phyloP scores from a whole-genome alignment of 192 early-diverging fungal genomes.

The Spizellomyces punctatus region DNA sequence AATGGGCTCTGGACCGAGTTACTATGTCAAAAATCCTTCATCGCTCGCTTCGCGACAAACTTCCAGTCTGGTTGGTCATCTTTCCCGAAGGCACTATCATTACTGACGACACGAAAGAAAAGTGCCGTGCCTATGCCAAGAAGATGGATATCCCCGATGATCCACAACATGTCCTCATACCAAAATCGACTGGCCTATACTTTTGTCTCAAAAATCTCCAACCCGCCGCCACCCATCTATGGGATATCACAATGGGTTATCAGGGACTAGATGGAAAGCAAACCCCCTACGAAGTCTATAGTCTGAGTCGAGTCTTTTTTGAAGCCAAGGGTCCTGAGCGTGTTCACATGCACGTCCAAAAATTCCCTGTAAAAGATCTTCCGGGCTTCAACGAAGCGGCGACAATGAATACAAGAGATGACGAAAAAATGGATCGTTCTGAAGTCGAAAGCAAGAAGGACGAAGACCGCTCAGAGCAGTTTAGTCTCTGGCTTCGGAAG shows the following conservation, averaged over 20 bases:
- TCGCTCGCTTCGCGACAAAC: conserved; percentile 36
- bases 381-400: conserved; percentile 43
- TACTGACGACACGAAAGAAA: conserved; percentile 70
- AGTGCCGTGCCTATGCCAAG: conserved; percentile 71
- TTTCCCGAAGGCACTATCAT: conserved; percentile 97
- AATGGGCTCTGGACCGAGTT: conserved; percentile 74
- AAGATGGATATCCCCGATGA: conserved; percentile 44
- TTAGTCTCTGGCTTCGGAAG: conserved; percentile 73
- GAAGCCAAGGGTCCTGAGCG: conserved; percentile 70
- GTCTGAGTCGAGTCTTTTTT: conserved; percentile 75
- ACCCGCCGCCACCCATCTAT: conserved; percentile 70
- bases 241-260: conserved; percentile 90
- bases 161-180: conserved; percentile 74
- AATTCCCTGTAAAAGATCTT: conserved; percentile 20
- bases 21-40: conserved; percentile 54
- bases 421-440: conserved; percentile 5
- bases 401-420: conserved; percentile 12
- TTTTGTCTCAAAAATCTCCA: conserved; percentile 70
- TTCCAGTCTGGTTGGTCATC: conserved; percentile 88
- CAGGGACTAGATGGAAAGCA: conserved; percentile 69
- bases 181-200: conserved; percentile 80
- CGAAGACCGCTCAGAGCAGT: conserved; percentile 55
- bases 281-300: conserved; percentile 84
- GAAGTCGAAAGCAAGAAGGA: conserved; percentile 39
- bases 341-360: conserved; percentile 76